Base-by-base conservation (phyloP, 306 rosid genomes). In the Luffa aegyptiaca region DNA sequence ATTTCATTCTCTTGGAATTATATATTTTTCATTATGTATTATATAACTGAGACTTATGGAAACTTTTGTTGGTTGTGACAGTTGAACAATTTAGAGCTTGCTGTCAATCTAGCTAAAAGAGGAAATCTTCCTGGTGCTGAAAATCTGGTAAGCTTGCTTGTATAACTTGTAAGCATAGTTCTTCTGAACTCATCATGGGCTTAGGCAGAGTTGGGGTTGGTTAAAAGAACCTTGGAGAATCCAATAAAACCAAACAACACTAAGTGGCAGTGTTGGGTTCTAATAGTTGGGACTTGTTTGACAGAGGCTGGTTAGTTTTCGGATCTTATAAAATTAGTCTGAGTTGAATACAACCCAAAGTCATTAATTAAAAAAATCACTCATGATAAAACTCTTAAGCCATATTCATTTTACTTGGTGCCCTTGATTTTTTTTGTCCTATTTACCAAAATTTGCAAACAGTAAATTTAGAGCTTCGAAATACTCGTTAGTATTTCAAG, bases 71-170 rank as follows among this genome's bases (percentile, higher is more conserved):
- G n/a, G 55, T 55, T 81, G 59, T 57, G 46, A 3, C 91, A 96
- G 99, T 87, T 96, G 84, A 96, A 91, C 88, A 96, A 96, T 89
- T 86, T 93, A 89, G 99, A 96, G 92, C 97, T 96, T 55, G 99
- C 99, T 33, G 99, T 96, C 81, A 96, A 88, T 86, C 98, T 96
- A 33, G 99, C 99, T 78, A 93, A 96, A 84, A 87, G 99, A 88
- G 99, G 99, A 88, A 93, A 96, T 74, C 98, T 96, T 85, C 99
- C 99, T 51, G 99, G 99, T 79, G 99, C 99, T 33, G 99, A 96
- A 87, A 89, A 96, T 86, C 90, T 96, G 92, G 99, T 91, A 84
- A 76, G 88, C 82, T 70, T 66, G 76, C 61, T 63, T 69, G 9
- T 33, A 46, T 49, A 26, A 26, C 31, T 26, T 26, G 31, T 26